Evolutionary conservation across 768 basidiomycete species (phyloP).

Genomic region (Kwoniella europaea): DNA sequence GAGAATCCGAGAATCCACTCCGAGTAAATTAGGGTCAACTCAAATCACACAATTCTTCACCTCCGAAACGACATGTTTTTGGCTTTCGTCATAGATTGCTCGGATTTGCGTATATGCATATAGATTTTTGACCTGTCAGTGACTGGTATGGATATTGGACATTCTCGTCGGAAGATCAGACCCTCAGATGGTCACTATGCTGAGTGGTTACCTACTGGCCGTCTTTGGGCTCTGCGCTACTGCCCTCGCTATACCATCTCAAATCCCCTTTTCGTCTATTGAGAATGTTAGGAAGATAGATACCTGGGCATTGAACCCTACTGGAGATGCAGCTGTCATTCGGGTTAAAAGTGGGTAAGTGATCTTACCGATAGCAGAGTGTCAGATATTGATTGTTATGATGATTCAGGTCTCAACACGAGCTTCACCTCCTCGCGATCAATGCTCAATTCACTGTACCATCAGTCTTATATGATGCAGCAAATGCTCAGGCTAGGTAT

Average conservation of each 20-base stretch:
- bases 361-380: not conserved
- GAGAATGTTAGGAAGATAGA: conserved; percentile 7
- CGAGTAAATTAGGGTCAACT: too few relatives aligned
- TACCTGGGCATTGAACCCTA: conserved; percentile 31
- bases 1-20: conserved; percentile 1
- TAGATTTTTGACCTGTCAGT: too few relatives aligned
- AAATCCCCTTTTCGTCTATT: not conserved
- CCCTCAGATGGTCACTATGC: too few relatives aligned
- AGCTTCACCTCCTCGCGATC: conserved; percentile 30
- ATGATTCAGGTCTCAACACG: conserved; percentile 13
- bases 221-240: not conserved
- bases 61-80: not conserved
- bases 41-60: conserved; percentile 4
- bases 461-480: conserved; percentile 12
- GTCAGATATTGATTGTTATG: not conserved
- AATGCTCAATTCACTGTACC: conserved; percentile 32
- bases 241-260: not conserved
- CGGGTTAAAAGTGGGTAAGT: conserved; percentile 1
- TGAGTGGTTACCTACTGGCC: not conserved
- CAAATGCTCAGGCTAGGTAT: conserved; percentile 13
- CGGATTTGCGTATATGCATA: too few relatives aligned
- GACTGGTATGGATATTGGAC: too few relatives aligned
- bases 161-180: too few relatives aligned
- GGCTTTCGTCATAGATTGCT: not conserved
- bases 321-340: conserved; percentile 33